Percentiles rank a stretch among this genome's conserved stretches.
phyloP scores from a whole-genome alignment of 192 early-diverging fungal species.

The Backusella macrospora region DNA sequence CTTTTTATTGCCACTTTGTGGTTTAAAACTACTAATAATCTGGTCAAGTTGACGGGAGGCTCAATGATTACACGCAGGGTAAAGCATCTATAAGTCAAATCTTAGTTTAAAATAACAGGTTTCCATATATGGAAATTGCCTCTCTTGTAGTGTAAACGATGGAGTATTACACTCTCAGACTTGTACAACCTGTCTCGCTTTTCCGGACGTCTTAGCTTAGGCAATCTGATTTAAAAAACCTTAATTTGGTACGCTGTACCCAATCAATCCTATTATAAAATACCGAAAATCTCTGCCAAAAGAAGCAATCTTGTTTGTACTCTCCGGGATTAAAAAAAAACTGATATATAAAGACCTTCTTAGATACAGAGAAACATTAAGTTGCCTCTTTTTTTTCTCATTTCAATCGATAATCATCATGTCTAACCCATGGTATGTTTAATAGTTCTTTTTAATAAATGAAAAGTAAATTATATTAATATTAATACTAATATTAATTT shows the following conservation, averaged over 20 bases:
- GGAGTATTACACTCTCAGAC: not conserved
- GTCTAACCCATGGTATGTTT: not conserved
- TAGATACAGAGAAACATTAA: not conserved
- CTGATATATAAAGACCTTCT: not conserved
- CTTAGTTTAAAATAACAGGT: too few relatives aligned
- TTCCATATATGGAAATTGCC: too few relatives aligned
- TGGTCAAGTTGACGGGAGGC: too few relatives aligned
- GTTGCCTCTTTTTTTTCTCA: not conserved
- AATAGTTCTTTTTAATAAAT: not conserved
- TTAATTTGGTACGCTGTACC: constrained; percentile 9
- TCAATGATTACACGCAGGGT: too few relatives aligned
- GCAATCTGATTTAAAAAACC: constrained; percentile 1
- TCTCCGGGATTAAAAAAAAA: not conserved
- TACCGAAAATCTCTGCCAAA: not conserved
- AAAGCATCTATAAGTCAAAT: too few relatives aligned
- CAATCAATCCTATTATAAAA: not conserved
- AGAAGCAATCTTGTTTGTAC: not conserved
- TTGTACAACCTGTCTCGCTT: not conserved
- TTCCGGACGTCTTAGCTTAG: not conserved
- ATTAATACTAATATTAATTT: not conserved
- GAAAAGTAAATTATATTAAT: not conserved
- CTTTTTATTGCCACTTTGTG: too few relatives aligned
- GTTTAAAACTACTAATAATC: too few relatives aligned
- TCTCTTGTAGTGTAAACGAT: too few relatives aligned
- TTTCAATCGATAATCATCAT: not conserved